Conservation (phyloP, 202 grass and related monocot genomes). For the Setaria italica region DNA sequence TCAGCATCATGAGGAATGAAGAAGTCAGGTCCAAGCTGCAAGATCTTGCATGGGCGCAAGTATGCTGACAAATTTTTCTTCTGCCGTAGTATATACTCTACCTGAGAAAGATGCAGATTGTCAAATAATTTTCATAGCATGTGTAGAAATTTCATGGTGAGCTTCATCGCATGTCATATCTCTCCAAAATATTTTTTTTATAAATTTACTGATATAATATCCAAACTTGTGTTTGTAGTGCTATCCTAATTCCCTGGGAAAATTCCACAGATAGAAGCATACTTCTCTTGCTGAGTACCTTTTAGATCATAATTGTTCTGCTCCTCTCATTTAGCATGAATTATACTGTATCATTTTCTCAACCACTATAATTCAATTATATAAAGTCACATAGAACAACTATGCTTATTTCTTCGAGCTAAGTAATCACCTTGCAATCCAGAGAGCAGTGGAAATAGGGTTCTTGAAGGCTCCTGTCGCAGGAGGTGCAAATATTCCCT, state of each 20-base stretch:
- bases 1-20: conserved; percentile 91
- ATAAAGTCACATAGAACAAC: conserved; percentile 30
- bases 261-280: conserved; percentile 27
- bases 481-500: conserved; percentile 94
- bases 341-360: conserved; percentile 30
- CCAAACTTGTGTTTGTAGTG: conserved; percentile 16
- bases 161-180: conserved; percentile 1
- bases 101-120: conserved; percentile 56
- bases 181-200: conserved; percentile 21
- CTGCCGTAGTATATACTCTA: conserved; percentile 81
- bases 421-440: conserved; percentile 88
- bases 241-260: conserved; percentile 20
- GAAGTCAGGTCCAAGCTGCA: conserved; percentile 97
- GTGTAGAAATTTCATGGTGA: conserved; percentile 8
- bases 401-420: neutral
- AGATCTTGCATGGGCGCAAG: conserved; percentile 81
- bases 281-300: conserved; percentile 34
- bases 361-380: conserved; percentile 41
- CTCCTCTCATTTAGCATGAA: conserved; percentile 42
- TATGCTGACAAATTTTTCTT: conserved; percentile 75
- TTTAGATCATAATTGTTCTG: conserved; percentile 40
- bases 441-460: conserved; percentile 94
- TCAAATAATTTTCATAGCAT: conserved; percentile 34
- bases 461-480: conserved; percentile 93
- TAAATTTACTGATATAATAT: conserved; percentile 2